Evolutionary conservation across 768 basidiomycete species (phyloP), one percentile per base, ranked within the genome.

Genomic region (Mrakia blollopis): DNA sequence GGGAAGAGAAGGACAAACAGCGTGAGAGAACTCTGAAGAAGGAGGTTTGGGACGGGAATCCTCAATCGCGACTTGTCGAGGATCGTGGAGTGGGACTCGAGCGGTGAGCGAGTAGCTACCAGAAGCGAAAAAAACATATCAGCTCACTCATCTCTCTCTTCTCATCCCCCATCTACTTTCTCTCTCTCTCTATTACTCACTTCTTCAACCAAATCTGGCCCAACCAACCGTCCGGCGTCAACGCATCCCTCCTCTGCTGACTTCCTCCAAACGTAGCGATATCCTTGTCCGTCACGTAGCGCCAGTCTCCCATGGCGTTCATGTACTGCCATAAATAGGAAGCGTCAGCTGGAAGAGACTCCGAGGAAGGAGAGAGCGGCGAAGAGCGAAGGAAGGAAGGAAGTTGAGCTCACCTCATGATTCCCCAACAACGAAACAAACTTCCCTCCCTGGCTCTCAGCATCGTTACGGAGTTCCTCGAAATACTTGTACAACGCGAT

Each of bases 231-330:
- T 82, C 80, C 7, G 88, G 87, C 35, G 90, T 88, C 32, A 97
- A 81, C 81, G 89, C 88, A 76, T 89, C 87, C 84, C 92, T 90
- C 50, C 95, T 91, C 0, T 87, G 86, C 60, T 87, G 86, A 71
- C 91, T 86, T 35, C 87, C 86, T 25, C 92, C 93, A 80, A 93
- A 95, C 0, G 92, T 94, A 72, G 88, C 86, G 69, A 96, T 89
- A 81, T 97, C 95, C 37, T 88, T 86, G 13, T 89, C 87, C 80
- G 89, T 91, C 37, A 96, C 94, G 79, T 94, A 97, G 90, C 92
- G 89, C 93, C 93, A 95, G 83, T 95, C 93, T 78, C 92, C 92
- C 89, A 82, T 80, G 60, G 54, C 89, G 79, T 95, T 95, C 93
- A 98, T 97, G 86, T 91, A 90, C 83, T 28, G 9, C 4, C 10